phyloP scores from a whole-genome alignment of 306 rosid species.

The Gynostemma pentaphyllum region DNA sequence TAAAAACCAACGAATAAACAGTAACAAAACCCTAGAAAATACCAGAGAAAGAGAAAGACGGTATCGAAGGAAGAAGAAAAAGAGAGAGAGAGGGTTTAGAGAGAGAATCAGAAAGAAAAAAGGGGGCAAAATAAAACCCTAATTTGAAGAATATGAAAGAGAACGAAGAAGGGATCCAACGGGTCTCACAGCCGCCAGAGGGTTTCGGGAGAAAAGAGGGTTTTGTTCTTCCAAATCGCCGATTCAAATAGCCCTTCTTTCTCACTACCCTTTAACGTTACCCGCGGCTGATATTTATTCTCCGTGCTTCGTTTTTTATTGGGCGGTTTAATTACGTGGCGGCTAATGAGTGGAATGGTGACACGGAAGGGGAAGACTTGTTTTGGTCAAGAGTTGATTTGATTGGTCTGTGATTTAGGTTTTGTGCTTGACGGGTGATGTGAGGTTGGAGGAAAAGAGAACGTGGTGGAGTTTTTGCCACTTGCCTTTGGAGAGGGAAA shows the following conservation, averaged over 20 bases:
- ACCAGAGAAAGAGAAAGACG: constrained; percentile 45
- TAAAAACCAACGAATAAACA: not conserved
- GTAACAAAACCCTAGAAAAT: constrained; percentile 18
- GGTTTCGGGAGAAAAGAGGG: constrained; percentile 79
- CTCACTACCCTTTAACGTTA: not conserved
- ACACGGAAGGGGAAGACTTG: not conserved
- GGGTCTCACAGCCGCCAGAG: constrained; percentile 95
- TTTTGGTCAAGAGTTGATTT: not conserved
- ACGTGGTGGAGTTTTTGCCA: constrained; percentile 12
- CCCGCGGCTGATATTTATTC: constrained; percentile 52
- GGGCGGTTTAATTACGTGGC: constrained; percentile 23
- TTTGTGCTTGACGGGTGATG: too few relatives aligned
- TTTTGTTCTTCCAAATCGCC: constrained; percentile 63
- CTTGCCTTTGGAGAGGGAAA: not conserved
- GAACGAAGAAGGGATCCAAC: constrained; percentile 29
- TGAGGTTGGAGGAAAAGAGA: not conserved
- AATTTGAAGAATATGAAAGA: too few relatives aligned
- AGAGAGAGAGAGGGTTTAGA: not conserved
- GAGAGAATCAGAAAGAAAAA: not conserved
- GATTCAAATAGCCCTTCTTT: constrained; percentile 92
- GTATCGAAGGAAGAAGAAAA: constrained; percentile 1
- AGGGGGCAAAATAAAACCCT: not conserved
- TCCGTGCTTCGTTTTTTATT: constrained; percentile 14
- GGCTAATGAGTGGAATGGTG: accelerated
- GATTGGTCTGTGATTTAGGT: too few relatives aligned